Conservation (phyloP, 441 rosid species). For the Syzygium malaccense region DNA sequence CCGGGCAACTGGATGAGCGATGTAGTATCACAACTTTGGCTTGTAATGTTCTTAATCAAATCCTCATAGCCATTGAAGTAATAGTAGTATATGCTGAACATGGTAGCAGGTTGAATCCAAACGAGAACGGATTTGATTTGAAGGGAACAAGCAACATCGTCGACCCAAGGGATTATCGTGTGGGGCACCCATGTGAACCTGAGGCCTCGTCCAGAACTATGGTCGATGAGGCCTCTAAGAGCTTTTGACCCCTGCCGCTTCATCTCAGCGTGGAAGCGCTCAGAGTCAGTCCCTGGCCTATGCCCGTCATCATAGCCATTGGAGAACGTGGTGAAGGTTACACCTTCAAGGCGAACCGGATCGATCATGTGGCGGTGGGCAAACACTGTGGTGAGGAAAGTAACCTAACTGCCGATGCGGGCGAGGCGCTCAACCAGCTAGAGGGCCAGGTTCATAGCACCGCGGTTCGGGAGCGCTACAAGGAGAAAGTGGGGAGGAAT, state of each 20-base stretch:
- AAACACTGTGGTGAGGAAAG: not conserved
- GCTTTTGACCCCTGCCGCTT: slow-evolving; percentile 29
- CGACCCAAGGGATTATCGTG: slow-evolving; percentile 47
- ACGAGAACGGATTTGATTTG: slow-evolving; percentile 29
- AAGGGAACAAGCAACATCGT: slow-evolving; percentile 27
- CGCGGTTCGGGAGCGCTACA: not conserved
- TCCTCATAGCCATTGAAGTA: slow-evolving; percentile 30
- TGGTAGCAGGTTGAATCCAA: slow-evolving; percentile 51
- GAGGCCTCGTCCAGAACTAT: slow-evolving; percentile 5
- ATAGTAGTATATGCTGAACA: slow-evolving; percentile 37
- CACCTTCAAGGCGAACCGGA: not conserved
- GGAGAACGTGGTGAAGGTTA: slow-evolving; percentile 29
- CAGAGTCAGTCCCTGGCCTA: not conserved
- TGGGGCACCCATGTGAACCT: slow-evolving; percentile 32
- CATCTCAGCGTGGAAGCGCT: slow-evolving; percentile 16
- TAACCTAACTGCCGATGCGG: not conserved
- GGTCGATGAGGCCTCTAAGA: slow-evolving; percentile 20
- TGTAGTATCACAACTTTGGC: not conserved
- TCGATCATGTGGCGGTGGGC: not conserved
- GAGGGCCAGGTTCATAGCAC: not conserved
- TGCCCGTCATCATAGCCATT: slow-evolving; percentile 51
- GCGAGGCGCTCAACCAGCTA: not conserved
- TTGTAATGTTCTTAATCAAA: not conserved
- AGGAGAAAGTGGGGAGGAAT: not conserved
- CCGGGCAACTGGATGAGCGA: not conserved